Base-by-base conservation (phyloP, 495 filamentous ascomycete species). In the Arthonia radiata region DNA sequence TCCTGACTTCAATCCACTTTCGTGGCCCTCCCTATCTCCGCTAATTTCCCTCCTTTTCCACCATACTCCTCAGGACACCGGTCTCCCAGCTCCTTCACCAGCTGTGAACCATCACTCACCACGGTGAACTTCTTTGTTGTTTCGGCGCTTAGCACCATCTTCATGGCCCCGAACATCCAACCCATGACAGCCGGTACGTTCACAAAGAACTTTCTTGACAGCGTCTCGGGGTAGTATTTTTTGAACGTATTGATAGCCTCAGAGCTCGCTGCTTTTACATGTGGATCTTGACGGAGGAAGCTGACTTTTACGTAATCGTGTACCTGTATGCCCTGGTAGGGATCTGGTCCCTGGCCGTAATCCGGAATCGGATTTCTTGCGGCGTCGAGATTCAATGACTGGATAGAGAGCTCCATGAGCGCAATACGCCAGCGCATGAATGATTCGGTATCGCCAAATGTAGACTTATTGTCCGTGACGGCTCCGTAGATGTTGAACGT, bases 201-300 rank as follows among this genome's bases (percentile, higher is more conserved):
- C 50, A 90, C 71, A 41, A 92, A 91, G 60, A 74, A 86, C 56
- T 90, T 92, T 47, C 79, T 62, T 30, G 70, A 67, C 16, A 91
- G 58, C 13, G 86, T 62, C 53, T 91, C 81, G 0, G 81, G 81
- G 53, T 92, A 92, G 27, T 71, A 68, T 26, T 61, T 64, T 24
- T 58, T 52, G 48, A 92, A 76, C 13, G 72, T 56, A 16, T 71
- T 59, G 43, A 90, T 81, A 19, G 71, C 75, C 53, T 79, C 67
- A 46, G 64, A 67, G 34, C 67, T 68, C 10, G 75, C 71, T 8
- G 67, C 55, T 35, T 67, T 71, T 36, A 76, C 57, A n/a, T 48
- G 46, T 2, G 72, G 59, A 27, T 76, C 64, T 43, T 67, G 58
- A 13, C 74, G 68, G 23, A 90, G 53, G 56, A 90, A 90, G 36